Conservation (phyloP, 2,329 filamentous ascomycete species). For the Lecanicillium sp. region DNA sequence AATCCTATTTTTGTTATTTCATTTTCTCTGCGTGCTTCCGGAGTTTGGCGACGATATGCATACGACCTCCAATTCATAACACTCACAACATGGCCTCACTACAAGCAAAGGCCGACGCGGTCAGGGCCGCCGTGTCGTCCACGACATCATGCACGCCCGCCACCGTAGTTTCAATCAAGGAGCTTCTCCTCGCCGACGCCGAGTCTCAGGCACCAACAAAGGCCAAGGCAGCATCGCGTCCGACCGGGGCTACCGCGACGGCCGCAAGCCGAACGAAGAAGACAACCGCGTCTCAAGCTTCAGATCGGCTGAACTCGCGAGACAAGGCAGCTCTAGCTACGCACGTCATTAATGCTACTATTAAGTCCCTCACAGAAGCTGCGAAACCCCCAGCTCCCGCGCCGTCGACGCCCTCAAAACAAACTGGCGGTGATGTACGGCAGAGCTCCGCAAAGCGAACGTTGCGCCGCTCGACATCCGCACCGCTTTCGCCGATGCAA, state of each 20-base stretch:
- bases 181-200: conserved; percentile 31
- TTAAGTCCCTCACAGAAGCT: conserved; percentile 62
- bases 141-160: conserved; percentile 45
- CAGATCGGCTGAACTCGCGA: conserved; percentile 23
- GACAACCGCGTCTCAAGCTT: conserved; percentile 14
- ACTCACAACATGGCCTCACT: conserved; percentile 33
- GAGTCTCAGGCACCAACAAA: conserved; percentile 16
- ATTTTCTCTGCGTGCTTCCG: conserved; percentile 10
- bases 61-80: conserved; percentile 14
- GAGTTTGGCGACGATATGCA: conserved; percentile 23
- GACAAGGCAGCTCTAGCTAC: conserved; percentile 64
- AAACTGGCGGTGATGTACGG: conserved; percentile 23
- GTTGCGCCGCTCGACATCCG: conserved; percentile 47
- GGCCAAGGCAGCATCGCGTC: conserved; percentile 18
- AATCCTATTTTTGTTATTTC: background rate
- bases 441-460: conserved; percentile 30
- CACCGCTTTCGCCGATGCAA: conserved; percentile 54
- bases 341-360: conserved; percentile 61
- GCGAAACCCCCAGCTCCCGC: conserved; percentile 38
- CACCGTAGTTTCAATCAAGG: conserved; percentile 39
- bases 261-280: conserved; percentile 17
- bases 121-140: conserved; percentile 47
- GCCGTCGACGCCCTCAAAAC: conserved; percentile 22
- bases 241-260: conserved; percentile 19
- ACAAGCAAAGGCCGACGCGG: conserved; percentile 37